Evolutionary conservation across 768 basidiomycete genomes (phyloP), one percentile per base, ranked within the genome.

Genomic region (Termitomyces sp.): DNA sequence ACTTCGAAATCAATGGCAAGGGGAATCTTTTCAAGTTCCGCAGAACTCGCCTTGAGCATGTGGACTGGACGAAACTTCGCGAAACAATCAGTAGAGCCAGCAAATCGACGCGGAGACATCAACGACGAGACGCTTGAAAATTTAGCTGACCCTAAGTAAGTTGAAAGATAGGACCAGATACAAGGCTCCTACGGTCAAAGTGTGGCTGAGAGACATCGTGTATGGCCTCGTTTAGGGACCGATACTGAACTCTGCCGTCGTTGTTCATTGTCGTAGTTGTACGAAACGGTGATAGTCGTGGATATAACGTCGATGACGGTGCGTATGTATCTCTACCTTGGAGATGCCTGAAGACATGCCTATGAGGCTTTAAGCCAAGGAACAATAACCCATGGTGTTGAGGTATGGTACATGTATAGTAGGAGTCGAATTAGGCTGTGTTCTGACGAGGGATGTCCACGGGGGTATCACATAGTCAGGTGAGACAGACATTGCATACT

Each of bases 1-100:
- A 69, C 56, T 51, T 76, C 75, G 44, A 69, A 77, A 6, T 55
- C 51, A 16, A 56, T 48, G 1, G 67, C 65, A 58, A 74, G 70
- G 4, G 71, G 73, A 52, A 73, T 71, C 51, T 60, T 58, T 44
- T 33, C 46, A 31, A 37, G 36, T 15, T 53, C 41, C 37, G 42
- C 50, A 4, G 65, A 59, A 26, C 55, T 28, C 42, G 57, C 51
- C 6, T 54, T 57, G n/a, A 34, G 46, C n/a, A 61, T 55, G 45
- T 60, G 64, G 7, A 60, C 45, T 9, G 64, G 34, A 33, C 8
- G 31, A 22, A 41, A 49, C n/a, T n/a, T 59, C 55, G 60, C 33
- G 51, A 61, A 36, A 20, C 37, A 39, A 12, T 53, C 55, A 47
- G 12, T 29, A 24, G 53, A n/a, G 34, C 24, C 51, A 44, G 12